Evolutionary conservation across 192 early-diverging fungal genomes (phyloP), one percentile per base, ranked within the genome.

Genomic region (Powellomyces hirtus): DNA sequence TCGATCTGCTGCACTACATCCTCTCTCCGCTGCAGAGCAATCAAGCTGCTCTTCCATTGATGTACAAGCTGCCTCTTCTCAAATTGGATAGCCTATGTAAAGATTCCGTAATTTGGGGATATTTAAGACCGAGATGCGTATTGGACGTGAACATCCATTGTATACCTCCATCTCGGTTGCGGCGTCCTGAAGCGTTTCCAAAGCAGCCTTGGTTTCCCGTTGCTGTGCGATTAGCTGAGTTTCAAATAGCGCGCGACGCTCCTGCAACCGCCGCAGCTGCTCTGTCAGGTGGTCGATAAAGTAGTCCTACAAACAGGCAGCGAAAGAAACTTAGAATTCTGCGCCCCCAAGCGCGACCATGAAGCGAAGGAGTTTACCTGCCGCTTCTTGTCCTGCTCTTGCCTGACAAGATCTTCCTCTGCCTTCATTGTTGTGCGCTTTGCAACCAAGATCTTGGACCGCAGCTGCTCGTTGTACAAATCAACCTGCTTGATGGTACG

Each of bases 161-260:
- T n/a, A n/a, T n/a, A n/a, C n/a, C 79, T 87, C 84, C 81, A 86
- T 86, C 61, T 87, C 86, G 10, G 75, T 79, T 2, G 77, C 67
- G 1, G 86, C 86, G 35, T 86, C 80, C 51, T 87, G 84, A 11
- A 87, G 63, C 14, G 86, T 86, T 62, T 84, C 79, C 16, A 75
- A 18, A 4, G 84, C 84, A 22, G 80, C 75, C 57, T 81, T 75
- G 2, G 84, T 86, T 53, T 87, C 86, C 30, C 69, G 66, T 72
- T 84, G 82, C 66, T 87, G 86, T 0, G 77, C 82, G 14, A 76
- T 57, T 11, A 81, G 57, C 68, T 87, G 86, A 14, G 79, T 77
- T 30, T 86, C 84, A 64, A 78, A 82, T 13, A 82, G 60, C 11
- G 76, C 80, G 18, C 81, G 77, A 7, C 77, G 72, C 44, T 87